Evolutionary conservation across 1,139 yeast genomes (phyloP).

Genomic region (Scheffersomyces illinoinensis): DNA sequence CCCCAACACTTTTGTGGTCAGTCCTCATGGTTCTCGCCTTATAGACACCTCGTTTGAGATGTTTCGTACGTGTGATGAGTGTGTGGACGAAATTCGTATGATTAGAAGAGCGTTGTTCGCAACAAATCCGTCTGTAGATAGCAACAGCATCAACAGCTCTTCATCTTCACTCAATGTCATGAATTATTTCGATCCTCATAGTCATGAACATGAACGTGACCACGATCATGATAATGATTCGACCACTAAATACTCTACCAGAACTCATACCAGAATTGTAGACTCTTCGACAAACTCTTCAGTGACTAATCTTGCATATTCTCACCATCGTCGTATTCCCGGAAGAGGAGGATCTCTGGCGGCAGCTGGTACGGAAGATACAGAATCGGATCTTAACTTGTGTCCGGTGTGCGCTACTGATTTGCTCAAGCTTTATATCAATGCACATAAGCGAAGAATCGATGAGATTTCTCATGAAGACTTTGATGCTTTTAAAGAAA

Average conservation of each 20-base stretch:
- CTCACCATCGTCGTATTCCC: neutral
- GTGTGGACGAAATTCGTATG: constrained; percentile 64
- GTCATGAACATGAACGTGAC: neutral
- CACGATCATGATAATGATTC: constrained; percentile 10
- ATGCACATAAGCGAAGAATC: constrained; percentile 26
- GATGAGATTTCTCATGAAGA: constrained; percentile 22
- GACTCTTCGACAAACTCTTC: constrained; percentile 34
- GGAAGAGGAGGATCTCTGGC: neutral
- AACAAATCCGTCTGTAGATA: constrained; percentile 5
- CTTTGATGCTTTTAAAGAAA: constrained; percentile 54
- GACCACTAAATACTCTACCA: constrained; percentile 26
- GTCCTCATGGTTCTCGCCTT: constrained; percentile 24
- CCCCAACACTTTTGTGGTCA: constrained; percentile 38
- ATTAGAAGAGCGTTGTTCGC: constrained; percentile 47
- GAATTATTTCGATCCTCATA: neutral
- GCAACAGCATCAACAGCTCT: neutral
- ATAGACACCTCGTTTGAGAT: constrained; percentile 30
- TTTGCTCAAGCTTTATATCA: constrained; percentile 57
- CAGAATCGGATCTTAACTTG: constrained; percentile 33
- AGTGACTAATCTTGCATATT: constrained; percentile 1
- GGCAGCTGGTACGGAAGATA: constrained; percentile 12
- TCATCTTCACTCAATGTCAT: neutral
- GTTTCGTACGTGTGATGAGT: constrained; percentile 70
- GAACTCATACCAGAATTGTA: constrained; percentile 17
- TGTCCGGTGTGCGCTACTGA: constrained; percentile 48